phyloP scores from a whole-genome alignment of 108 stramenopile species.

The Cafeteria roenbergensis region DNA sequence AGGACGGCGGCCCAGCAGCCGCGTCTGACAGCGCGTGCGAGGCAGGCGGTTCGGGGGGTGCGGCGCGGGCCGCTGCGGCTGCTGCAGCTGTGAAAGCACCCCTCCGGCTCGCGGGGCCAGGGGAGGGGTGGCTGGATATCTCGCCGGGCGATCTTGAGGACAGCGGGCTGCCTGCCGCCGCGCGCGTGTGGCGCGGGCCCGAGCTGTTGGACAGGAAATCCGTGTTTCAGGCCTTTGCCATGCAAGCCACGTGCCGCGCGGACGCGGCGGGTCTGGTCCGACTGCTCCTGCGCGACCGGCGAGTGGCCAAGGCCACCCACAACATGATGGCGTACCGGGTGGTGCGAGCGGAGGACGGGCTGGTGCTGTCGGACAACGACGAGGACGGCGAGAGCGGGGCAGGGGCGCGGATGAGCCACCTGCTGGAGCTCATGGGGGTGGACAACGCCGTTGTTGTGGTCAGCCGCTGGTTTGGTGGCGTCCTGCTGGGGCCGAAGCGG shows the following conservation, averaged over 20 bases:
- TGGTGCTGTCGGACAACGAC: conserved; percentile 55
- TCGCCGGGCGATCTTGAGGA: too few species aligned
- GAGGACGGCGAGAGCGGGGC: conserved; percentile 79
- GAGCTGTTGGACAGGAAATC: conserved; percentile 31
- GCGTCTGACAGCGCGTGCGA: too few species aligned
- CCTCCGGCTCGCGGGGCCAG: too few species aligned
- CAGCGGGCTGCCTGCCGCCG: too few species aligned
- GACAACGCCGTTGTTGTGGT: conserved; percentile 72
- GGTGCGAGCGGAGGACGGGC: neutral
- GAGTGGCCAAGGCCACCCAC: conserved; percentile 54
- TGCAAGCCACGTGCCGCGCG: conserved; percentile 41
- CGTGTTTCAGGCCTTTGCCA: conserved; percentile 55
- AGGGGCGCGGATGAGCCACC: conserved; percentile 54
- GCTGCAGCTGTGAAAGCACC: too few species aligned
- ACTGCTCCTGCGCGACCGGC: conserved; percentile 45
- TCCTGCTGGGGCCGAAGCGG: conserved; percentile 64
- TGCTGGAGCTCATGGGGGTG: conserved; percentile 57
- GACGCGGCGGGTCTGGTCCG: conserved; percentile 49
- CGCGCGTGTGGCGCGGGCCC: too few species aligned
- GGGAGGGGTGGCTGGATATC: too few species aligned
- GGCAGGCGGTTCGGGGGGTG: too few species aligned
- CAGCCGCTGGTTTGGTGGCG: conserved; percentile 48
- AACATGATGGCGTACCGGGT: conserved; percentile 67
- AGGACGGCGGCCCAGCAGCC: too few species aligned
- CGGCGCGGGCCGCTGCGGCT: too few species aligned